phyloP scores from a whole-genome alignment of 768 basidiomycete genomes.

The Coprinopsis sp. region DNA sequence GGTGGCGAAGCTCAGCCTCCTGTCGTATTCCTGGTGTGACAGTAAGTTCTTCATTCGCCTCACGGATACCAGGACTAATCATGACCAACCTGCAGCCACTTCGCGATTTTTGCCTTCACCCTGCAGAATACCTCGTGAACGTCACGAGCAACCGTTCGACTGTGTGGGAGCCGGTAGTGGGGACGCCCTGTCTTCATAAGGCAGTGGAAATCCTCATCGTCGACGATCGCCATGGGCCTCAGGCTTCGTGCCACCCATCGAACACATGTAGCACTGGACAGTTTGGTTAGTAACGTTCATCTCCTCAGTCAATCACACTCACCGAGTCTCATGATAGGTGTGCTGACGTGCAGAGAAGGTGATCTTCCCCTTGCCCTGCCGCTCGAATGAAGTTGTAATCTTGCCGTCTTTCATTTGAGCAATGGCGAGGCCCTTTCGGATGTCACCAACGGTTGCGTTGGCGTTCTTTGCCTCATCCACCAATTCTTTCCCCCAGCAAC shows the following conservation, averaged over 20 bases:
- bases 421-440: slow-evolving; percentile 2
- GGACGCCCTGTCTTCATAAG: too few species aligned
- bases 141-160: slow-evolving; percentile 26
- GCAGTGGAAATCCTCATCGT: slow-evolving; percentile 23
- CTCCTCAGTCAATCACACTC: not conserved
- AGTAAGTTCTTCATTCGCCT: not conserved
- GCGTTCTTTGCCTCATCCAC: slow-evolving; percentile 9
- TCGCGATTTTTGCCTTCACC: slow-evolving; percentile 19
- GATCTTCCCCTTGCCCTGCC: not conserved
- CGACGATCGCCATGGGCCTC: slow-evolving; percentile 27
- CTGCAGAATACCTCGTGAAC: too few species aligned
- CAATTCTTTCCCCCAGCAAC: slow-evolving; percentile 27
- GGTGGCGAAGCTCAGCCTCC: slow-evolving; percentile 27
- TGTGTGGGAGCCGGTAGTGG: slow-evolving; percentile 28
- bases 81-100: slow-evolving; percentile 20
- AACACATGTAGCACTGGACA: slow-evolving; percentile 11
- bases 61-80: not conserved
- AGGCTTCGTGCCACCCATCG: slow-evolving; percentile 28
- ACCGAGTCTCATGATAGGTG: not conserved
- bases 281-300: not conserved
- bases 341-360: not conserved
- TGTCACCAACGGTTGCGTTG: slow-evolving; percentile 6
- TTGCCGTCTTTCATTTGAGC: not conserved
- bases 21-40: slow-evolving; percentile 28
- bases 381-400: not conserved